Conservation (phyloP, 768 basidiomycete genomes). For the Panaeolus cyanescens region DNA sequence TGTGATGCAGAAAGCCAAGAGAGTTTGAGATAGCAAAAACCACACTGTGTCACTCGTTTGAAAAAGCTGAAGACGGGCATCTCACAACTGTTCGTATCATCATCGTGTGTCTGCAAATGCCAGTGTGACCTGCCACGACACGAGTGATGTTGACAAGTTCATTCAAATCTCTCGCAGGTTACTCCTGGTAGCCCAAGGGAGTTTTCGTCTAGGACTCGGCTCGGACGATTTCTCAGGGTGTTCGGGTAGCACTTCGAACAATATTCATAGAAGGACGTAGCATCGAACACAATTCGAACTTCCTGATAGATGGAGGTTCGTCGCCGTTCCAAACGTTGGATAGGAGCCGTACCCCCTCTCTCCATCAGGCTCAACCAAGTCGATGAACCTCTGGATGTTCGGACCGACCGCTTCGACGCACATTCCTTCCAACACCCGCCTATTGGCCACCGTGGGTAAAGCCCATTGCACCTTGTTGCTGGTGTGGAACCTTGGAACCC, state of each 20-base stretch:
- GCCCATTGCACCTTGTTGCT: neutral
- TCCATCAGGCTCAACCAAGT: neutral
- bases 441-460: neutral
- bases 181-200: neutral
- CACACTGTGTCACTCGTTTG: neutral
- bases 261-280: neutral
- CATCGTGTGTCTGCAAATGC: neutral
- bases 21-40: neutral
- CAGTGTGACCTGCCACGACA: neutral
- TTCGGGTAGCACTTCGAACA: neutral
- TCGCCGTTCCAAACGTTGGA: neutral
- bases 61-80: neutral
- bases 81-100: neutral
- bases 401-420: neutral
- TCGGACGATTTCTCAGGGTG: neutral
- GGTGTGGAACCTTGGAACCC: neutral
- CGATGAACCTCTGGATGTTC: neutral
- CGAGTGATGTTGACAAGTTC: neutral
- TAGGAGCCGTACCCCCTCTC: neutral
- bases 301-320: neutral
- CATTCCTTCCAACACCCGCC: constrained; percentile 1
- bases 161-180: constrained; percentile 1
- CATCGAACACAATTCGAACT: neutral
- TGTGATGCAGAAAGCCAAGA: neutral
- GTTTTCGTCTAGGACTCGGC: neutral